Conservation (phyloP, 108 stramenopile genomes). For the Fragilaria crotonensis region DNA sequence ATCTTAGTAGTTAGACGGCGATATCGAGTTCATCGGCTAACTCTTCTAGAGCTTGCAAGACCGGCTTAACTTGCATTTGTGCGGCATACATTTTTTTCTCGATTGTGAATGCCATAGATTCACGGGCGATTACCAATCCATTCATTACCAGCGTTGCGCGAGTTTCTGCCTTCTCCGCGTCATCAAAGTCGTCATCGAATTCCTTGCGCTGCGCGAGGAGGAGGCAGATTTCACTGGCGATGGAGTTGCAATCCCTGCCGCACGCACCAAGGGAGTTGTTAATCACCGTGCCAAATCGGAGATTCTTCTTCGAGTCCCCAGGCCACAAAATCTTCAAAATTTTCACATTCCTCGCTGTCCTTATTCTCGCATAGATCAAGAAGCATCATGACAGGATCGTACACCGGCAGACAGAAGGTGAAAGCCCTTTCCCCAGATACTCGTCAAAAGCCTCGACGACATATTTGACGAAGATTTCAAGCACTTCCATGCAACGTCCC, state of each 20-base stretch:
- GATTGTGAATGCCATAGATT: neutral
- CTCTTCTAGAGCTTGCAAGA: neutral
- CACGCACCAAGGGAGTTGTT: neutral
- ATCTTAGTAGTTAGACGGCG: neutral
- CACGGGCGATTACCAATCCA: neutral
- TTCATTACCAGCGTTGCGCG: neutral
- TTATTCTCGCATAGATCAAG: neutral
- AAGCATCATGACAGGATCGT: constrained; percentile 6
- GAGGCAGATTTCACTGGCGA: neutral
- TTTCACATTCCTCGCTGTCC: neutral
- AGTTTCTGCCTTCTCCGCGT: neutral
- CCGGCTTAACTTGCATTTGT: neutral
- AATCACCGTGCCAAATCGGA: neutral
- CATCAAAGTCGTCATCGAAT: neutral
- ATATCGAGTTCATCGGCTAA: neutral
- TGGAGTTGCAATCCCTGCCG: neutral
- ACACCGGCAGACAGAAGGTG: constrained; percentile 18
- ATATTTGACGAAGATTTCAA: constrained; percentile 20
- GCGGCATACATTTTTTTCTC: constrained; percentile 1
- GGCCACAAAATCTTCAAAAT: neutral
- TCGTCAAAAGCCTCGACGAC: constrained; percentile 36
- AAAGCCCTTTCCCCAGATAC: constrained; percentile 27
- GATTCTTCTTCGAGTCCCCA: constrained; percentile 3
- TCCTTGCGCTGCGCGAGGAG: neutral
- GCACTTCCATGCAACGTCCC: constrained; percentile 13